These are phyloP conservation scores for Digitaria exilis DNA, from an alignment of 202 grass and related monocot species.

Conservation along the genomic window DNA sequence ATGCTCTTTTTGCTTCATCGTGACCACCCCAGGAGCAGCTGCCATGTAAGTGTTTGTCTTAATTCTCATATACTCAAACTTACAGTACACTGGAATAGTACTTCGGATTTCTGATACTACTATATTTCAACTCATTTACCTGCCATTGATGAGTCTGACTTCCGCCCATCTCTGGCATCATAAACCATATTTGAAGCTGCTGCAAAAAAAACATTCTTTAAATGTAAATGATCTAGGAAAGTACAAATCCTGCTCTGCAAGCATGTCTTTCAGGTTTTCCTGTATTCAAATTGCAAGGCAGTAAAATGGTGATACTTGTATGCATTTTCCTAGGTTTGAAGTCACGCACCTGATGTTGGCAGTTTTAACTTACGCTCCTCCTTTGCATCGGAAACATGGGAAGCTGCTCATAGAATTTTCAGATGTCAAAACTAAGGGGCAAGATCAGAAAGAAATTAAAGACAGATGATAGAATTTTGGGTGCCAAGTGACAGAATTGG, in stretches of 20 bases:
- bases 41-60: constrained; percentile 28
- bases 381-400: constrained; percentile 47
- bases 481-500: constrained; percentile 28
- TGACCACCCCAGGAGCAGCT: constrained; percentile 39
- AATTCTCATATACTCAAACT: constrained; percentile 27
- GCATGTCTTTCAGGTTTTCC: constrained; percentile 5
- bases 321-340: constrained; percentile 19
- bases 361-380: constrained; percentile 48
- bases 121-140: constrained; percentile 35
- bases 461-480: constrained; percentile 13
- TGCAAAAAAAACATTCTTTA: constrained; percentile 40
- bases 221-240: constrained; percentile 20
- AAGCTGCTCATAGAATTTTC: constrained; percentile 38
- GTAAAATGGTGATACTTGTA: constrained; percentile 1
- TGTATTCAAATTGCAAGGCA: constrained; percentile 25
- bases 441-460: neutral
- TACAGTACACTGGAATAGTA: neutral
- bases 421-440: constrained; percentile 20
- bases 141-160: constrained; percentile 4
- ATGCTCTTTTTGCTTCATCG: constrained; percentile 55
- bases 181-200: constrained; percentile 38
- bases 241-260: neutral
- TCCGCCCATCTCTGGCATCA: constrained; percentile 28
- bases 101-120: neutral
- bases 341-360: constrained; percentile 47